These are phyloP conservation scores for Hibiscus trionum DNA, from an alignment of 345 rosid species.

Conservation along the genomic window DNA sequence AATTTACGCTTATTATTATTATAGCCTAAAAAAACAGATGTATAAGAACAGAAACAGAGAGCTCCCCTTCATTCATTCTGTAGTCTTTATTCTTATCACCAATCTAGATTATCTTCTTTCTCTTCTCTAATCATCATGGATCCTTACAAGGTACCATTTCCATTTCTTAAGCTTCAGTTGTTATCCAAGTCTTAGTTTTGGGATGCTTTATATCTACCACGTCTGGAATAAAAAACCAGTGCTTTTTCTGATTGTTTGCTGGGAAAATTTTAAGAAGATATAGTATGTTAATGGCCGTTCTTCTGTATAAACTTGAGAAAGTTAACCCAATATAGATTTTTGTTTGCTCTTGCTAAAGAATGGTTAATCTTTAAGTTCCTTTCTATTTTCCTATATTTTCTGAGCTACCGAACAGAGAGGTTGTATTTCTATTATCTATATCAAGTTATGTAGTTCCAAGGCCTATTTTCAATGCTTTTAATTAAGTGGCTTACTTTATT, in stretches of 20 bases:
- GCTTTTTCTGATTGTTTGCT: too few species aligned
- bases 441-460: not conserved
- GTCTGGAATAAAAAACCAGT: too few species aligned
- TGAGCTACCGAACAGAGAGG: not conserved
- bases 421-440: not conserved
- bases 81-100: not conserved
- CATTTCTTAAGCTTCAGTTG: not conserved
- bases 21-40: not conserved
- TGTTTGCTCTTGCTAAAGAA: not conserved
- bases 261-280: not conserved
- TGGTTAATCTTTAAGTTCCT: not conserved
- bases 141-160: not conserved
- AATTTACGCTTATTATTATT: too few species aligned
- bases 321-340: not conserved
- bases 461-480: not conserved
- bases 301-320: not conserved
- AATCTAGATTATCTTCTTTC: not conserved
- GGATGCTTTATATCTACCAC: too few species aligned
- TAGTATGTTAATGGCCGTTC: not conserved
- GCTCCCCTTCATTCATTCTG: not conserved
- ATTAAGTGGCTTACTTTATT: not conserved
- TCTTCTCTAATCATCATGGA: not conserved
- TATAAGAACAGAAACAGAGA: not conserved
- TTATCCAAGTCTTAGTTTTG: not conserved
- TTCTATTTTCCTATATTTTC: not conserved